These are phyloP conservation scores for Annulohypoxylon truncatum DNA, from an alignment of 2,329 filamentous ascomycete genomes.

Conservation along the genomic window DNA sequence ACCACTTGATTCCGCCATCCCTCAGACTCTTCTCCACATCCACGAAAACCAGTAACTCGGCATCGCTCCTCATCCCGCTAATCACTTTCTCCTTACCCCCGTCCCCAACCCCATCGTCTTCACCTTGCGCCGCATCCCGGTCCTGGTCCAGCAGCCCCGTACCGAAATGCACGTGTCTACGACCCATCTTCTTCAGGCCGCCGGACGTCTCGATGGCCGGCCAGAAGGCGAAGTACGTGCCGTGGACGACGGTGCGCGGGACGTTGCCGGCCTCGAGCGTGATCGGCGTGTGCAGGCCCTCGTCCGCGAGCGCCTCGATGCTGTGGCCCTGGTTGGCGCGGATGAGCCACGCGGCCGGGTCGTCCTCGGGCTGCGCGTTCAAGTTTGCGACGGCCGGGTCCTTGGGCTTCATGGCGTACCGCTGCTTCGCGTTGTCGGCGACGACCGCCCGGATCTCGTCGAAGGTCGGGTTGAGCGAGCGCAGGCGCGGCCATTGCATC, in stretches of 20 bases:
- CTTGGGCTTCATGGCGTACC: slow-evolving; percentile 79
- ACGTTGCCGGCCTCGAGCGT: slow-evolving; percentile 68
- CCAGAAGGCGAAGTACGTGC: slow-evolving; percentile 89
- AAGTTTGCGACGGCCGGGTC: no score
- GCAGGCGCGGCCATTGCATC: slow-evolving; percentile 67
- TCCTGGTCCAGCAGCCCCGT: slow-evolving; percentile 70
- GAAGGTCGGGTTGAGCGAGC: slow-evolving; percentile 78
- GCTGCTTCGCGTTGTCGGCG: slow-evolving; percentile 84
- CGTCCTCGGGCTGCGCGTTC: slow-evolving; percentile 47
- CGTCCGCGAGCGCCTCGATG: slow-evolving; percentile 79
- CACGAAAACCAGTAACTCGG: slow-evolving; percentile 82
- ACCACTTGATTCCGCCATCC: slow-evolving; percentile 74
- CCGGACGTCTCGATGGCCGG: slow-evolving; percentile 77
- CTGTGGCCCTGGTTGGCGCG: slow-evolving; percentile 96
- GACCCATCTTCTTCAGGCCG: slow-evolving; percentile 81
- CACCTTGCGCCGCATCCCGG: not conserved
- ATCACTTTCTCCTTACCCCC: slow-evolving; percentile 62
- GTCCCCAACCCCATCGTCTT: no score
- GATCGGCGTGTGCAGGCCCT: slow-evolving; percentile 76
- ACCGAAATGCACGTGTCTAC: slow-evolving; percentile 93
- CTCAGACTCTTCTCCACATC: slow-evolving; percentile 75
- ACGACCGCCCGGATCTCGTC: slow-evolving; percentile 78
- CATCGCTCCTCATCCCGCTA: slow-evolving; percentile 82
- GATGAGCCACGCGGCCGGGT: slow-evolving; percentile 81
- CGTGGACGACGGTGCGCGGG: slow-evolving; percentile 80